Evolutionary conservation across 352 stramenopile genomes (phyloP).

Genomic region (Phytopythium aichiense): DNA sequence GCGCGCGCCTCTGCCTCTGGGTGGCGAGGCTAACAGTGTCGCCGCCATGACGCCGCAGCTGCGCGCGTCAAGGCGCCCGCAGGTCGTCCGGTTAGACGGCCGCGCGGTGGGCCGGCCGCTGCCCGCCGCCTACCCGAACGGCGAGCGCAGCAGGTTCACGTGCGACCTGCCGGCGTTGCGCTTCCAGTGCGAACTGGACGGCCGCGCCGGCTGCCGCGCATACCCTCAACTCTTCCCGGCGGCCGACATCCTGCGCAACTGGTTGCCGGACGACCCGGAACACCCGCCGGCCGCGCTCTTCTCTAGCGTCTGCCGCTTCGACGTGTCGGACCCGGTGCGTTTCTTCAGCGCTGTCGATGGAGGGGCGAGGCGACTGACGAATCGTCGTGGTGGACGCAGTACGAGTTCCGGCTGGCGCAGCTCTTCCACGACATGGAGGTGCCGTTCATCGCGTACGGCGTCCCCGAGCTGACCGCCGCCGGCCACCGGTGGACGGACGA

Average conservation of each 20-base stretch:
- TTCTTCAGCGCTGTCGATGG: background rate
- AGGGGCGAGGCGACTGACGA: background rate
- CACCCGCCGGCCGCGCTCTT: conserved; percentile 32
- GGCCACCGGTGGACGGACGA: conserved; percentile 83
- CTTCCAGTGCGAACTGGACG: conserved; percentile 51
- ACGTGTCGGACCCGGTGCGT: conserved; percentile 47
- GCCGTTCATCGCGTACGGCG: conserved; percentile 91
- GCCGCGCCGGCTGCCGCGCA: conserved; percentile 28
- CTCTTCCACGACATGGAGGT: conserved; percentile 90
- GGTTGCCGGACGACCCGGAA: conserved; percentile 57
- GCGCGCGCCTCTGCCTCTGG: background rate
- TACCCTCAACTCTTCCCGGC: conserved; percentile 75
- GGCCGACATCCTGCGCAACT: conserved; percentile 73
- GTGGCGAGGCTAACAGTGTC: background rate
- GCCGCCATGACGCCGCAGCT: background rate
- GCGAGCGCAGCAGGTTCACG: conserved; percentile 30
- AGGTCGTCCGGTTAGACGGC: conserved; percentile 28
- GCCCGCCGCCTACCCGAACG: conserved; percentile 39
- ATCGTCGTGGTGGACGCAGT: conserved; percentile 28
- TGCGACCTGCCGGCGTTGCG: conserved; percentile 56
- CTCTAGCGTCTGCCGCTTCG: conserved; percentile 63
- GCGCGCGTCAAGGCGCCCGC: background rate
- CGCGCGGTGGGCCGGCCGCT: conserved; percentile 23
- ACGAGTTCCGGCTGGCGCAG: conserved; percentile 82
- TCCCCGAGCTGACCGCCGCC: conserved; percentile 79